These are phyloP conservation scores for Tetrahymena elliotti DNA, from an alignment of 73 alveolate genomes.

Conservation along the genomic window DNA sequence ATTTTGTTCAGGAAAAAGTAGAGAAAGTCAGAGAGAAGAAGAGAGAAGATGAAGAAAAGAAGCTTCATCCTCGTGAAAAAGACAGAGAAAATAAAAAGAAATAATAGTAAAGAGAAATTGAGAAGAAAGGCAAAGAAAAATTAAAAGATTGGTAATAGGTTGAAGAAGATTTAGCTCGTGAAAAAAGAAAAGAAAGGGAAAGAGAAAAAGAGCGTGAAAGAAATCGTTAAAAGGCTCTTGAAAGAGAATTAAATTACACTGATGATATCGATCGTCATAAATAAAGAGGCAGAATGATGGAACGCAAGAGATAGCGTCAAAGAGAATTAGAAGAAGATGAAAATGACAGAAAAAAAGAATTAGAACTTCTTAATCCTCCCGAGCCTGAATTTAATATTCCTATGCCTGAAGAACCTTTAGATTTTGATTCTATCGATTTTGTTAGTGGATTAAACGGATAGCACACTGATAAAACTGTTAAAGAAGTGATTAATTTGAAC, in stretches of 20 bases:
- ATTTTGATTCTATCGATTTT: too few species aligned
- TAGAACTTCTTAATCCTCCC: not conserved
- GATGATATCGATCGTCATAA: not conserved
- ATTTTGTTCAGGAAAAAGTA: not conserved
- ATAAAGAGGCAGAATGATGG: not conserved
- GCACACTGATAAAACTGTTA: not conserved
- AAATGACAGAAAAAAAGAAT: not conserved
- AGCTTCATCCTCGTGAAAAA: not conserved
- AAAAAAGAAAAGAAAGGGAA: not conserved
- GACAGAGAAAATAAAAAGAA: not conserved
- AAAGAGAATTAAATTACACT: not conserved
- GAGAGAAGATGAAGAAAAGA: not conserved
- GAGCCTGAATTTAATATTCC: not conserved
- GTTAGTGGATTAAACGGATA: not conserved
- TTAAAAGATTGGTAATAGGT: not conserved
- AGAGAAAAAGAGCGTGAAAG: not conserved
- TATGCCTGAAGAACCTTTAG: not conserved
- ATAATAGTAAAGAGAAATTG: not conserved
- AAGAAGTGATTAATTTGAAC: not conserved
- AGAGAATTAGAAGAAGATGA: not conserved
- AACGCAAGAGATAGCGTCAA: not conserved
- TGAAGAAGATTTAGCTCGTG: not conserved
- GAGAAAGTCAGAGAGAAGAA: not conserved
- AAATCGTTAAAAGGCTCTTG: not conserved
- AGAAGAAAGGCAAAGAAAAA: not conserved